Conservation (phyloP, 1,139 yeast genomes). For the Kluyveromyces marxianus region DNA sequence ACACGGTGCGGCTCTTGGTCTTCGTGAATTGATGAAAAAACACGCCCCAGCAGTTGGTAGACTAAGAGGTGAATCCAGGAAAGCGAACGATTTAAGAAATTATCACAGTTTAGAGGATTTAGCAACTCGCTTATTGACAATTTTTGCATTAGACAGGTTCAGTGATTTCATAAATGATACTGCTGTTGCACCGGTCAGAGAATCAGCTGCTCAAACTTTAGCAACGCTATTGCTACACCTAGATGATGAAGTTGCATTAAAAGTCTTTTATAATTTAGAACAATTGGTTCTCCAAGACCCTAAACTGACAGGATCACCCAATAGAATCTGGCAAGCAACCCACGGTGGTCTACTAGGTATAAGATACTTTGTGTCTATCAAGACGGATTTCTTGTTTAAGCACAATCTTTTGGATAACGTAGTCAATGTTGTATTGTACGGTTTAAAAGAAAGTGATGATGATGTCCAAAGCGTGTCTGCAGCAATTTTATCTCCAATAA, state of each 20-base stretch:
- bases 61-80: slow-evolving; percentile 50
- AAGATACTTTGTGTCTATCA: slow-evolving; percentile 83
- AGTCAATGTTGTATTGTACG: slow-evolving; percentile 79
- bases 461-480: slow-evolving; percentile 98
- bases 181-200: slow-evolving; percentile 97
- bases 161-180: slow-evolving; percentile 98
- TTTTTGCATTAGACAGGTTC: slow-evolving; percentile 88
- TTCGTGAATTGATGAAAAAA: slow-evolving; percentile 75
- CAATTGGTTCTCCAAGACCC: slow-evolving; percentile 67
- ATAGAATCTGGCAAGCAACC: slow-evolving; percentile 79
- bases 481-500: slow-evolving; percentile 83
- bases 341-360: slow-evolving; percentile 97
- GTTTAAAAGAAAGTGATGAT: slow-evolving; percentile 77
- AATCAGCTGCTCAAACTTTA: slow-evolving; percentile 89
- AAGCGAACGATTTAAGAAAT: slow-evolving; percentile 62
- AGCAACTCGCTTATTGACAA: slow-evolving; percentile 75
- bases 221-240: slow-evolving; percentile 82
- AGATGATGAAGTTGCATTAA: slow-evolving; percentile 46
- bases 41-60: slow-evolving; percentile 90
- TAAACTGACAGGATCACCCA: slow-evolving; percentile 28
- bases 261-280: slow-evolving; percentile 60
- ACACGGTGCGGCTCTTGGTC: slow-evolving; percentile 92
- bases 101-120: slow-evolving; percentile 74
- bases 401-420: slow-evolving; percentile 61
- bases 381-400: slow-evolving; percentile 65